Conservation (phyloP, 192 early-diverging fungal genomes). For the Coemansia sp. region DNA sequence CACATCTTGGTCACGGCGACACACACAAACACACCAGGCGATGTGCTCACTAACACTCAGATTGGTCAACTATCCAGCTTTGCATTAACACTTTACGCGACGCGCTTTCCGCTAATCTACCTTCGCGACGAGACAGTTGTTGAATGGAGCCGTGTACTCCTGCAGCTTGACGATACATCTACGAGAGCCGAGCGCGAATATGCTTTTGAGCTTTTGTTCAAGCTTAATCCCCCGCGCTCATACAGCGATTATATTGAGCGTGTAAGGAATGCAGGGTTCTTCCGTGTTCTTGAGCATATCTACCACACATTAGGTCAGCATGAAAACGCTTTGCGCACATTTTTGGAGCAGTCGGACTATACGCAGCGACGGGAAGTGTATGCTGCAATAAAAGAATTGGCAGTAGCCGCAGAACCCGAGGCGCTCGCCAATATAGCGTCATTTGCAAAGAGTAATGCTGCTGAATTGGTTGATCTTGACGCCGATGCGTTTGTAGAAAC, state of each 20-base stretch:
- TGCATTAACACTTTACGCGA: conserved; percentile 41
- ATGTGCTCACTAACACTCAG: conserved; percentile 20
- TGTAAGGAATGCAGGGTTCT: conserved; percentile 35
- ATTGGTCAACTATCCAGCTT: conserved; percentile 41
- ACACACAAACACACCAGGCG: neutral
- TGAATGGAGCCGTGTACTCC: conserved; percentile 28
- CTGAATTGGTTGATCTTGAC: conserved; percentile 36
- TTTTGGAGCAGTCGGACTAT: conserved; percentile 43
- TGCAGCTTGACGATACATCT: conserved; percentile 30
- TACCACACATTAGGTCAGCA: conserved; percentile 30
- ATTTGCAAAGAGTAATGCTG: conserved; percentile 19
- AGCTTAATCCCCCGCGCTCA: conserved; percentile 39
- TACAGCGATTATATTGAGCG: conserved; percentile 34
- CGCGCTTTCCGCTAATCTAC: conserved; percentile 47
- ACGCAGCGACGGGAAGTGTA: conserved; percentile 36
- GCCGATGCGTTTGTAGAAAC: conserved; percentile 30
- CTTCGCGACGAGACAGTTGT: conserved; percentile 27
- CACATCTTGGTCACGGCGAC: conserved; percentile 17
- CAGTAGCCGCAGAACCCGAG: conserved; percentile 1
- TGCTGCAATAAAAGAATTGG: conserved; percentile 30
- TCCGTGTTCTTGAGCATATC: conserved; percentile 45
- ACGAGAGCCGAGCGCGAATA: conserved; percentile 42
- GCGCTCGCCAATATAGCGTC: conserved; percentile 12
- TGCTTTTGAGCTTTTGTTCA: conserved; percentile 47
- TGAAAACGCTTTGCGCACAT: conserved; percentile 37